Percentiles rank a stretch among this genome's conserved stretches.
Conservation (phyloP, 2,329 filamentous ascomycete genomes). For the Microcera coccophila region DNA sequence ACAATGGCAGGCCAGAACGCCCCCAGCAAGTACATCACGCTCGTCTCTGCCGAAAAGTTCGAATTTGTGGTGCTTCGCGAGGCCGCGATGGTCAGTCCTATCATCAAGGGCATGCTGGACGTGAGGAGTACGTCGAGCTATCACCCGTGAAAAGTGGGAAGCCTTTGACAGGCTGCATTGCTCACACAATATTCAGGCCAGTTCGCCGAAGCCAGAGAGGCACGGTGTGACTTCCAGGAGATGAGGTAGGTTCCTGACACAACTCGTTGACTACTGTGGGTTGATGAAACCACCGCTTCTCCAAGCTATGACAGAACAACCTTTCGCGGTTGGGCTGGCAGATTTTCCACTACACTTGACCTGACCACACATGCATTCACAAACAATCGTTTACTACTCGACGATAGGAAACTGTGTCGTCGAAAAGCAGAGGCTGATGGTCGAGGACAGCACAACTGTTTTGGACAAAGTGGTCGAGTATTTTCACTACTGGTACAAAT, state of each 20-base stretch:
- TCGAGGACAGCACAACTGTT: slow-evolving; percentile 57
- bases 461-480: slow-evolving; percentile 81
- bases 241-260: slow-evolving; percentile 55
- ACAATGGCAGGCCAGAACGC: slow-evolving; percentile 21
- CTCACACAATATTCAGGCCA: slow-evolving; percentile 43
- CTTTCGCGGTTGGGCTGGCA: slow-evolving; percentile 41
- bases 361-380: slow-evolving; percentile 45
- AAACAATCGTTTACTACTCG: slow-evolving; percentile 10
- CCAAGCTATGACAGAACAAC: slow-evolving; percentile 47
- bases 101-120: slow-evolving; percentile 72
- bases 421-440: slow-evolving; percentile 20
- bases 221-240: slow-evolving; percentile 64
- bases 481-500: slow-evolving; percentile 76
- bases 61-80: slow-evolving; percentile 73
- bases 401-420: slow-evolving; percentile 8
- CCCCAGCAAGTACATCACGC: slow-evolving; percentile 67
- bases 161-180: slow-evolving; percentile 3
- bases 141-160: not conserved
- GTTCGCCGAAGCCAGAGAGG: slow-evolving; percentile 62
- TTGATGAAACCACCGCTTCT: slow-evolving; percentile 41
- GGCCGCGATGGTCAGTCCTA: slow-evolving; percentile 64
- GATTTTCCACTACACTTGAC: slow-evolving; percentile 61
- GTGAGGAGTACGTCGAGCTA: slow-evolving; percentile 51
- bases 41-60: slow-evolving; percentile 71
- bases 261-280: slow-evolving; percentile 14